Evolutionary conservation across 2,329 filamentous ascomycete species (phyloP).

Genomic region (Sporothrix curviconia): DNA sequence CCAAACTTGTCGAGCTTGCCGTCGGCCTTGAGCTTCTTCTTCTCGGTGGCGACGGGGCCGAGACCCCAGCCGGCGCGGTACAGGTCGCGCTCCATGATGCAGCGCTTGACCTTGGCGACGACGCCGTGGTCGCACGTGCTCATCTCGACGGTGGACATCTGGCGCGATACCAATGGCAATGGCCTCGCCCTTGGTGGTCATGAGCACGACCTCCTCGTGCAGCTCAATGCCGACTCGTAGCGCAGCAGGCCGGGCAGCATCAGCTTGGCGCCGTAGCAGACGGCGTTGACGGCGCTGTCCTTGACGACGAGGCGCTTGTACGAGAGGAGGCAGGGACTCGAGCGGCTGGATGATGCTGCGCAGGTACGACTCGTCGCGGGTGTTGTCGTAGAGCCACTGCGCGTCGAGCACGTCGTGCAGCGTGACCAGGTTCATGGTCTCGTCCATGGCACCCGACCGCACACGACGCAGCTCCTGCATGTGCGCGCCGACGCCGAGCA

Average conservation of each 20-base stretch:
- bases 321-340: constrained; percentile 79
- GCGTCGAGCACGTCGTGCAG: constrained; percentile 93
- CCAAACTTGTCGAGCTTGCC: constrained; percentile 99
- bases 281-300: constrained; percentile 91
- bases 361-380: constrained; percentile 86
- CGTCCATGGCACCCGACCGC: constrained; percentile 88
- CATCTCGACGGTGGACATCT: constrained; percentile 97
- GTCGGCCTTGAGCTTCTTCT: constrained; percentile 99
- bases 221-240: constrained; percentile 60
- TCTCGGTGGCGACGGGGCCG: constrained; percentile 86
- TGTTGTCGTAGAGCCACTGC: constrained; percentile 94
- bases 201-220: constrained; percentile 92
- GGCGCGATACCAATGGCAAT: constrained; percentile 92
- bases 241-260: constrained; percentile 95
- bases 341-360: constrained; percentile 86
- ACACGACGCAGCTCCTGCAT: constrained; percentile 98
- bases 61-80: constrained; percentile 97
- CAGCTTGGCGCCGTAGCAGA: constrained; percentile 97
- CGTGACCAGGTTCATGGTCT: constrained; percentile 81
- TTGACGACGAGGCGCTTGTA: constrained; percentile 99
- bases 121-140: constrained; percentile 95
- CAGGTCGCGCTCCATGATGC: constrained; percentile 98
- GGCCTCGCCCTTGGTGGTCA: constrained; percentile 98
- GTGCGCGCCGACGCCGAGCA: constrained; percentile 54
- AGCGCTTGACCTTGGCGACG: constrained; percentile 97